phyloP scores from a whole-genome alignment of 2,329 filamentous ascomycete species.

The Microcera coccophila region DNA sequence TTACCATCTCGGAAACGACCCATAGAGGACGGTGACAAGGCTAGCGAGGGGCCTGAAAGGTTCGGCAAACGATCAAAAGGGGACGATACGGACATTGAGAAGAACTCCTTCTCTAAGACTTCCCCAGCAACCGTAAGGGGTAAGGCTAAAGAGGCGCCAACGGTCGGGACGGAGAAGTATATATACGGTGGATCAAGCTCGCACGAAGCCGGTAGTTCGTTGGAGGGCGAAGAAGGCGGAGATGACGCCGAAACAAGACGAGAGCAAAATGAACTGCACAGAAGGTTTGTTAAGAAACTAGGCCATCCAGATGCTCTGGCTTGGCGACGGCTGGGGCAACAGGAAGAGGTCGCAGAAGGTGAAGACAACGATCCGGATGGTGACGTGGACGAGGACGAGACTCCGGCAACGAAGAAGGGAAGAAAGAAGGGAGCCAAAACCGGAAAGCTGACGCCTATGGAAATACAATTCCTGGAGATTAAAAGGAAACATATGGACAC shows the following conservation, averaged over 20 bases:
- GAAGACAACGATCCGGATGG: constrained; percentile 55
- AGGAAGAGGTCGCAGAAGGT: constrained; percentile 50
- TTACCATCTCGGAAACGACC: constrained; percentile 52
- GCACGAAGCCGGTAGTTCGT: constrained; percentile 23
- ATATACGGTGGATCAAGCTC: constrained; percentile 46
- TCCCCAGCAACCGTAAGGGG: neutral
- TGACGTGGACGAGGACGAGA: constrained; percentile 54
- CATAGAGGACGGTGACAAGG: constrained; percentile 44
- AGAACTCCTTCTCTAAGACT: constrained; percentile 31
- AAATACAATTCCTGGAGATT: constrained; percentile 88
- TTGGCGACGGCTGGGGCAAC: constrained; percentile 55
- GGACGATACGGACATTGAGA: constrained; percentile 33
- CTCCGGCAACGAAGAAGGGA: constrained; percentile 43
- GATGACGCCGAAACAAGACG: constrained; percentile 49
- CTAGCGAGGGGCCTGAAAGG: constrained; percentile 39
- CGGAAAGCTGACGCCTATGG: constrained; percentile 87
- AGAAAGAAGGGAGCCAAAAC: constrained; percentile 68
- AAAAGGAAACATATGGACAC: constrained; percentile 90
- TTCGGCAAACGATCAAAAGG: constrained; percentile 45
- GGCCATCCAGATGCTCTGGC: constrained; percentile 80
- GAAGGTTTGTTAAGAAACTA: constrained; percentile 84
- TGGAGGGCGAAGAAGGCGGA: constrained; percentile 40
- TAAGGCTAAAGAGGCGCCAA: constrained; percentile 16
- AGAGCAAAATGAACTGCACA: constrained; percentile 69
- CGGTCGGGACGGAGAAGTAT: constrained; percentile 50